Percentiles rank a stretch among this genome's conserved stretches.
phyloP scores from a whole-genome alignment of 2,329 filamentous ascomycete species.

The Colletotrichum sp. region DNA sequence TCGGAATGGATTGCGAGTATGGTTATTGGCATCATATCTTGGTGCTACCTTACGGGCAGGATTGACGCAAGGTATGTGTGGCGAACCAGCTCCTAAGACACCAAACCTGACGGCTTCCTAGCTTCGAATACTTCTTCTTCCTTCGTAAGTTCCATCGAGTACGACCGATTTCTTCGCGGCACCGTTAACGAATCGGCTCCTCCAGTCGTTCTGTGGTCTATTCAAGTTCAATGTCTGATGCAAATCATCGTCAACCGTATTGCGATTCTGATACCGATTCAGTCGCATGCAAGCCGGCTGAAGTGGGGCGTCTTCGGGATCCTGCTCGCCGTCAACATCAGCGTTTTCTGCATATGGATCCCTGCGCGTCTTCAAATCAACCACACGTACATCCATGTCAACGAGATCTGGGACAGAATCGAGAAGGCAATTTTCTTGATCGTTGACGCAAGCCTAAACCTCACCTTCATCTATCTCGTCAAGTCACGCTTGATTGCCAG shows the following conservation, averaged over 20 bases:
- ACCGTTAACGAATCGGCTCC: background rate
- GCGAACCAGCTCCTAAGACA: rapidly evolving
- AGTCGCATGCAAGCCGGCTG: constrained; percentile 37
- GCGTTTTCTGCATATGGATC: constrained; percentile 57
- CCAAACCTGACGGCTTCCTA: background rate
- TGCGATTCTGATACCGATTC: constrained; percentile 46
- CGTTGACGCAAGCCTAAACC: constrained; percentile 50
- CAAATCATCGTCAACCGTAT: constrained; percentile 60
- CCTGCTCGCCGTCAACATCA: constrained; percentile 51
- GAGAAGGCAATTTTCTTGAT: constrained; percentile 53
- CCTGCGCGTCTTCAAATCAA: constrained; percentile 48
- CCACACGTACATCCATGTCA: constrained; percentile 43
- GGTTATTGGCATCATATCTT: constrained; percentile 38
- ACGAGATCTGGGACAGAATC: constrained; percentile 53
- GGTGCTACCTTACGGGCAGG: constrained; percentile 36
- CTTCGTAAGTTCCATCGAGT: background rate
- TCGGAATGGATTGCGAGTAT: constrained; percentile 38
- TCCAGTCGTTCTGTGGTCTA: constrained; percentile 8
- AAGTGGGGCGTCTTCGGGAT: constrained; percentile 48
- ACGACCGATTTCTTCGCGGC: no score
- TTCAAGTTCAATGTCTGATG: constrained; percentile 47
- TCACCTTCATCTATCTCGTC: constrained; percentile 50
- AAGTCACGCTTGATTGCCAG: constrained; percentile 49
- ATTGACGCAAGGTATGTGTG: constrained; percentile 33
- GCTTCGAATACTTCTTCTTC: constrained; percentile 16